These are phyloP conservation scores for Paracoccidioides brasiliensis DNA, from an alignment of 2,329 filamentous ascomycete genomes.

Conservation along the genomic window DNA sequence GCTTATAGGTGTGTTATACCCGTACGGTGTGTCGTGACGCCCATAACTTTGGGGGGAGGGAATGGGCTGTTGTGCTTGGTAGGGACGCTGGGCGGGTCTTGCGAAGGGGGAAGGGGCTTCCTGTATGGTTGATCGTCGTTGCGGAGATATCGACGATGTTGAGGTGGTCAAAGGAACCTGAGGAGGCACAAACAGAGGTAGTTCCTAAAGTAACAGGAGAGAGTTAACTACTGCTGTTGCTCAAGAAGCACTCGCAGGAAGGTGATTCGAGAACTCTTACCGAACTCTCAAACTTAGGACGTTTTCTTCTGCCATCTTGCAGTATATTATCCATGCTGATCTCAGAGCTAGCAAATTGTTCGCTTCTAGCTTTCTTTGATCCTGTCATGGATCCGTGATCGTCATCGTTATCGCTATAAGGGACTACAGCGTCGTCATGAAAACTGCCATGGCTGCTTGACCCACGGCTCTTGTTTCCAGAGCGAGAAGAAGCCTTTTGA, in stretches of 20 bases:
- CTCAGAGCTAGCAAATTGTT: slow-evolving; percentile 84
- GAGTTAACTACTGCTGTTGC: slow-evolving; percentile 2
- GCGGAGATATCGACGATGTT: slow-evolving; percentile 91
- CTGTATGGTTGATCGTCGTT: slow-evolving; percentile 64
- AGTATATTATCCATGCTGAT: slow-evolving; percentile 98
- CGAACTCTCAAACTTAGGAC: slow-evolving; percentile 90
- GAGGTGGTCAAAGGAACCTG: slow-evolving; percentile 90
- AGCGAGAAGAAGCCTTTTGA: slow-evolving; percentile 58
- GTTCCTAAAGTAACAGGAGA: slow-evolving; percentile 49
- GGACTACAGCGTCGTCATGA: slow-evolving; percentile 58
- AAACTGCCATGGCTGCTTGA: slow-evolving; percentile 46
- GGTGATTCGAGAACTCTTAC: slow-evolving; percentile 46
- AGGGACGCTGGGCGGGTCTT: slow-evolving; percentile 63
- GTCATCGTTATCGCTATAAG: slow-evolving; percentile 79
- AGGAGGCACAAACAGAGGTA: slow-evolving; percentile 85
- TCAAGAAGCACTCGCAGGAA: background rate
- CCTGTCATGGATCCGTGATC: slow-evolving; percentile 58
- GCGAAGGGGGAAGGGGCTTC: slow-evolving; percentile 62
- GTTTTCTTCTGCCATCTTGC: slow-evolving; percentile 87
- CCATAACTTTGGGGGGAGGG: slow-evolving; percentile 74
- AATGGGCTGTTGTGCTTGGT: slow-evolving; percentile 61
- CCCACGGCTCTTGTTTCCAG: slow-evolving; percentile 53
- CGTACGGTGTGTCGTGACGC: slow-evolving; percentile 34
- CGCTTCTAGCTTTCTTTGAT: slow-evolving; percentile 62
- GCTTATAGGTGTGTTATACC: slow-evolving; percentile 18